Conservation (phyloP, 169 alveolate species). For the Plasmodium relictum region DNA sequence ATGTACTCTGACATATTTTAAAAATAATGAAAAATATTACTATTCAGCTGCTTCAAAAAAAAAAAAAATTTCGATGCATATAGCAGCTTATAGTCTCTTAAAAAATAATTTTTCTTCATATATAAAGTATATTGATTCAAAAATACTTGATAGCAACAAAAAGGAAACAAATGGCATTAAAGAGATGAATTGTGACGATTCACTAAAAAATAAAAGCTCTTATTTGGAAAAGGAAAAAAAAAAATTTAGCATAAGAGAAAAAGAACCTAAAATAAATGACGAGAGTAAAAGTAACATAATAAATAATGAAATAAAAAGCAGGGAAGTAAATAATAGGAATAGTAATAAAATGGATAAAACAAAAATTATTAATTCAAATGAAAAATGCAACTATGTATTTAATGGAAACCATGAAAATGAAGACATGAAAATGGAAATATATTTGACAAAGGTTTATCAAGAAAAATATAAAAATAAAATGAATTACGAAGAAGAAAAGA, state of each 20-base stretch:
- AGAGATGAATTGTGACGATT: background rate
- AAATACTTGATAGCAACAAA: conserved; percentile 2
- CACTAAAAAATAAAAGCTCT: background rate
- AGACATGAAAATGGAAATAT: conserved; percentile 19
- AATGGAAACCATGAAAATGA: conserved; percentile 14
- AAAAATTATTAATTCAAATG: background rate
- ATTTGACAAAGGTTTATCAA: conserved; percentile 17
- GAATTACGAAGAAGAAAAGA: conserved; percentile 45
- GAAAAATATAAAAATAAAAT: conserved; percentile 44
- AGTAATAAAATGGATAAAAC: background rate
- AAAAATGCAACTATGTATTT: background rate
- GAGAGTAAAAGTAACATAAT: background rate
- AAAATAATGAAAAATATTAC: conserved; percentile 7
- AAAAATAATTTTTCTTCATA: conserved; percentile 26
- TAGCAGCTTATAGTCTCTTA: conserved; percentile 31
- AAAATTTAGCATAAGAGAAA: background rate
- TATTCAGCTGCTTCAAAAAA: conserved; percentile 33
- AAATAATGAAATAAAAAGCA: background rate
- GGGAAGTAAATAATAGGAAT: background rate
- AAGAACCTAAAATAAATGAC: background rate
- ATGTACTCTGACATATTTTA: conserved; percentile 33
- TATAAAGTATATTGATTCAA: conserved; percentile 29
- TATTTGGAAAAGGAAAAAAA: background rate
- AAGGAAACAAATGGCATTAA: background rate
- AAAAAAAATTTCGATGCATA: conserved; percentile 64